phyloP scores from a whole-genome alignment of 164 flowering plant species.

The Tinospora cordifolia region DNA sequence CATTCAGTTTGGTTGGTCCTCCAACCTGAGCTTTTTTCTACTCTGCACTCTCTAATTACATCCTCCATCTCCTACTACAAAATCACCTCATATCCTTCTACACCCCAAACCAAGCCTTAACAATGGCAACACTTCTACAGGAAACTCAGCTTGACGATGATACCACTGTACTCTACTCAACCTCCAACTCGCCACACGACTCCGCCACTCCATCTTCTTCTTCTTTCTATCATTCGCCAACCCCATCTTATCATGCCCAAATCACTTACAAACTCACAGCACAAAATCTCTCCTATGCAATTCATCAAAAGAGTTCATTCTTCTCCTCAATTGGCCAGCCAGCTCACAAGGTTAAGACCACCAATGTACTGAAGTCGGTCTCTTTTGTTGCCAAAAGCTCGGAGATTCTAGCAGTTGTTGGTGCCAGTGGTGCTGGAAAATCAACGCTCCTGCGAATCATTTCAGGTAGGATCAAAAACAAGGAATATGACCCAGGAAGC shows the following conservation, averaged over 20 bases:
- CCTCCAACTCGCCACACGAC: slow-evolving; percentile 47
- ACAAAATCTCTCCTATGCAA: slow-evolving; percentile 50
- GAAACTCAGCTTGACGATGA: slow-evolving; percentile 40
- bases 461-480: slow-evolving; percentile 50
- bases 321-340: slow-evolving; percentile 15
- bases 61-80: slow-evolving; percentile 4
- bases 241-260: slow-evolving; percentile 22
- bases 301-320: slow-evolving; percentile 18
- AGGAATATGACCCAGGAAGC: slow-evolving; percentile 41
- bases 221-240: slow-evolving; percentile 38
- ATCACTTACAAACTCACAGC: slow-evolving; percentile 31
- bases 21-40: slow-evolving; percentile 10
- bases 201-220: slow-evolving; percentile 55
- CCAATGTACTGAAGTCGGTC: slow-evolving; percentile 57
- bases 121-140: slow-evolving; percentile 42
- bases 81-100: slow-evolving; percentile 1
- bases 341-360: slow-evolving; percentile 29
- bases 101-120: not conserved
- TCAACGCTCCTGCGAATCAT: slow-evolving; percentile 63
- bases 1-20: slow-evolving; percentile 26
- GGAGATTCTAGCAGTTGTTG: slow-evolving; percentile 69
- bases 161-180: slow-evolving; percentile 46
- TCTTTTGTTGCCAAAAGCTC: slow-evolving; percentile 57
- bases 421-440: slow-evolving; percentile 93
- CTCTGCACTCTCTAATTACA: not conserved